Percentiles rank a stretch among this genome's conserved stretches.
phyloP scores from a whole-genome alignment of 495 filamentous ascomycete species.

The Lineolata rhizophorae region DNA sequence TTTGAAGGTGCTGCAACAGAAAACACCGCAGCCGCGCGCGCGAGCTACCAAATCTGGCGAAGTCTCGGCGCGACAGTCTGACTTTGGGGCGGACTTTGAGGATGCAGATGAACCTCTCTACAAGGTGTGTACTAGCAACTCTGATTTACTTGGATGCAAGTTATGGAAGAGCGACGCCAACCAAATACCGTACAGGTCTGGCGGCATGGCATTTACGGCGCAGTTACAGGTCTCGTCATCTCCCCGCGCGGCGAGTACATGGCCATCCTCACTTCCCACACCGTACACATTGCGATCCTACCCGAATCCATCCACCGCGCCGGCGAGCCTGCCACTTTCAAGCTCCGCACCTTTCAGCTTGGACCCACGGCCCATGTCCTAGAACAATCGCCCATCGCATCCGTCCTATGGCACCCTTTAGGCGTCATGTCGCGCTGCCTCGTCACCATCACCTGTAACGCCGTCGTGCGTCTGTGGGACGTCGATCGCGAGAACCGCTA shows the following conservation, averaged over 20 bases:
- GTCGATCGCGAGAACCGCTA: slow-evolving; percentile 53
- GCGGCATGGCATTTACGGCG: too few species aligned
- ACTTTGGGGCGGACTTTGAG: too few species aligned
- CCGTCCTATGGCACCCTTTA: slow-evolving; percentile 71
- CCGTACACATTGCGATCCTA: slow-evolving; percentile 57
- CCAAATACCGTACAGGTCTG: too few species aligned
- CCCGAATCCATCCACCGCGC: slow-evolving; percentile 53
- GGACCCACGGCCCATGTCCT: slow-evolving; percentile 78
- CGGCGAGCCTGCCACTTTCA: slow-evolving; percentile 38
- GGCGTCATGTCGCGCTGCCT: slow-evolving; percentile 48
- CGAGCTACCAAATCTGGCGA: too few species aligned
- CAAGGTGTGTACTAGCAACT: background rate
- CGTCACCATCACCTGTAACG: slow-evolving; percentile 68
- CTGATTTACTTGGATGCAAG: too few species aligned
- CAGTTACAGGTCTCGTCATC: too few species aligned
- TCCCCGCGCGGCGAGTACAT: slow-evolving; percentile 61
- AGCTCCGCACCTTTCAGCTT: slow-evolving; percentile 61
- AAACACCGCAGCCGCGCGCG: slow-evolving; percentile 8
- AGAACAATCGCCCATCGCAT: slow-evolving; percentile 51
- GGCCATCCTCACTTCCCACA: slow-evolving; percentile 65
- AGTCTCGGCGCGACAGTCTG: too few species aligned
- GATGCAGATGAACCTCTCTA: background rate
- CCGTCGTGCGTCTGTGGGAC: slow-evolving; percentile 74
- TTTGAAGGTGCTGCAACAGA: slow-evolving; percentile 49
- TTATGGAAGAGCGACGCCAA: too few species aligned